Evolutionary conservation across 2,329 filamentous ascomycete species (phyloP).

Genomic region (Fusarium buxicola): DNA sequence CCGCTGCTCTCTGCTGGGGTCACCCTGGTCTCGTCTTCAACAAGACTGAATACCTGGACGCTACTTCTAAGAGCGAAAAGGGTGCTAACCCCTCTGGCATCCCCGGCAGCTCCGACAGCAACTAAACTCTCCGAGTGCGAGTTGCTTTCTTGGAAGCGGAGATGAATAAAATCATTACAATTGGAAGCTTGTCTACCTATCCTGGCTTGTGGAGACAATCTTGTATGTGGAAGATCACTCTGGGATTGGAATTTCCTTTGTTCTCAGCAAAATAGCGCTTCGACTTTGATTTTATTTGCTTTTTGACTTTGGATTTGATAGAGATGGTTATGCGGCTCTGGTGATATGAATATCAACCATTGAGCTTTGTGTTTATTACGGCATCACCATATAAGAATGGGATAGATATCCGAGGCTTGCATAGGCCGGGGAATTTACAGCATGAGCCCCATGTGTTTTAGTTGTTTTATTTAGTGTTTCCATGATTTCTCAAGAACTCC

Average conservation of each 20-base stretch:
- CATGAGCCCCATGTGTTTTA: no score
- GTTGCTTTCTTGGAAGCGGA: not conserved
- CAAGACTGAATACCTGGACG: slow-evolving; percentile 21
- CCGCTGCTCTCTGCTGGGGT: slow-evolving; percentile 52
- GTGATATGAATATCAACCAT: slow-evolving; percentile 9
- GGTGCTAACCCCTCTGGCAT: not conserved
- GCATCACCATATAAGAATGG: not conserved
- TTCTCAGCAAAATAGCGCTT: slow-evolving; percentile 19
- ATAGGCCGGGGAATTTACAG: not conserved
- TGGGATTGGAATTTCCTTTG: slow-evolving; percentile 21
- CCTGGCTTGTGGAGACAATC: not conserved
- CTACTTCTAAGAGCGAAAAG: slow-evolving; percentile 44
- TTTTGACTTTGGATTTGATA: slow-evolving; percentile 19
- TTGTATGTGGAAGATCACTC: not conserved
- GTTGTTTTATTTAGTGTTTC: no score
- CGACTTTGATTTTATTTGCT: slow-evolving; percentile 16
- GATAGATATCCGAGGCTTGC: slow-evolving; percentile 7
- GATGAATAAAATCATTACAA: not conserved
- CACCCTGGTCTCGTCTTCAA: slow-evolving; percentile 57
- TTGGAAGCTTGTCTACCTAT: not conserved
- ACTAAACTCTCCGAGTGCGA: slow-evolving; percentile 6
- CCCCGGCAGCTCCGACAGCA: slow-evolving; percentile 17
- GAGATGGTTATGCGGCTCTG: slow-evolving; percentile 29
- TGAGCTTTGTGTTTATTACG: slow-evolving; percentile 22
- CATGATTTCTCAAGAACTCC: no score